These are phyloP conservation scores for Candida piceae DNA, from an alignment of 805 yeast genomes.

Conservation along the genomic window DNA sequence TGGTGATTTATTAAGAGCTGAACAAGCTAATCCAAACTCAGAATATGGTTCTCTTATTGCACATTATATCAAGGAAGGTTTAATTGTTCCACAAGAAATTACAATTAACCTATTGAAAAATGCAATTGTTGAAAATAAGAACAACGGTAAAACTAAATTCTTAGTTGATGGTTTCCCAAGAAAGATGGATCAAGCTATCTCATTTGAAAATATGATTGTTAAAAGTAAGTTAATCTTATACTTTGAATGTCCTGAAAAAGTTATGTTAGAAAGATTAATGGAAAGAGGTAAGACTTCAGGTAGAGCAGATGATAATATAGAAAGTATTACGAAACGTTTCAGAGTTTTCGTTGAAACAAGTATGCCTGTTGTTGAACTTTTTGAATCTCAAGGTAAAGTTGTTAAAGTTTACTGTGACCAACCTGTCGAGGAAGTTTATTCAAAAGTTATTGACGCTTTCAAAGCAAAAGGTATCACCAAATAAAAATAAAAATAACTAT, in stretches of 20 bases:
- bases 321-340: constrained; percentile 86
- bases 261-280: constrained; percentile 79
- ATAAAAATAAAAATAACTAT: not conserved
- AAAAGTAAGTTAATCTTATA: constrained; percentile 66
- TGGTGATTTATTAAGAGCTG: constrained; percentile 94
- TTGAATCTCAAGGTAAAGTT: constrained; percentile 66
- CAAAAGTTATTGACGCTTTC: constrained; percentile 62
- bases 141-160: constrained; percentile 53
- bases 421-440: constrained; percentile 74
- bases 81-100: constrained; percentile 89
- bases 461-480: constrained; percentile 34
- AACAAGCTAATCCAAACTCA: constrained; percentile 78
- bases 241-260: constrained; percentile 76
- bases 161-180: constrained; percentile 96
- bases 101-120: constrained; percentile 79
- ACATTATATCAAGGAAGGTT: constrained; percentile 77
- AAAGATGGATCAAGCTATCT: constrained; percentile 95
- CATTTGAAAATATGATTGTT: constrained; percentile 78
- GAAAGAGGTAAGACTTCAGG: constrained; percentile 95
- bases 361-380: constrained; percentile 90
- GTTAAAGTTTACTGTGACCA: constrained; percentile 75
- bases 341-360: constrained; percentile 80
- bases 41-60: constrained; percentile 82
- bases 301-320: constrained; percentile 87
- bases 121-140: constrained; percentile 58